Evolutionary conservation across 2,329 filamentous ascomycete genomes (phyloP).

Genomic region (Fusarium pseudograminearum): DNA sequence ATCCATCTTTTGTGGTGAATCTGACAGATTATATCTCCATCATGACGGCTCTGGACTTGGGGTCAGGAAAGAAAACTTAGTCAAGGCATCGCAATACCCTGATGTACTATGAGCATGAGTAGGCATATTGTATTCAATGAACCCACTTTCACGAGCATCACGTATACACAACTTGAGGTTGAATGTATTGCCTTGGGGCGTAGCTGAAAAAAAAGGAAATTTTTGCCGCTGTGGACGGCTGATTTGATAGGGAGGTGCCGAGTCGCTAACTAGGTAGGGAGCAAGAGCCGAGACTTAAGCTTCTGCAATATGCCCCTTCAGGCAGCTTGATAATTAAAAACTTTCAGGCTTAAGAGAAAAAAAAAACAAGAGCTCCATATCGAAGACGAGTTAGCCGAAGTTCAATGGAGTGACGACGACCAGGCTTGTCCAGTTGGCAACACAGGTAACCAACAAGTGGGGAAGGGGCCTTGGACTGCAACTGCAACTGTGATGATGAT

Average conservation of each 20-base stretch:
- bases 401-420: constrained; percentile 9
- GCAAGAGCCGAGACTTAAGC: constrained; percentile 1
- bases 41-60: background rate
- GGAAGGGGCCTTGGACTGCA: background rate
- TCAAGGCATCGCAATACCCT: background rate
- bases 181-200: background rate
- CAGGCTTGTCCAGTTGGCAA: background rate
- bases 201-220: background rate
- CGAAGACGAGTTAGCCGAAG: constrained; percentile 10
- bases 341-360: background rate
- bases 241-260: constrained; percentile 16
- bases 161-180: background rate
- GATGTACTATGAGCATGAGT: background rate
- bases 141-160: background rate
- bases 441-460: constrained; percentile 13
- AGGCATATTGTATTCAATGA: background rate
- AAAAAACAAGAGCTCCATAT: background rate
- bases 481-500: background rate
- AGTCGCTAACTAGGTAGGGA: background rate
- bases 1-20: background rate
- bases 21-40: background rate
- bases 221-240: background rate
- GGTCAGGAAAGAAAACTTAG: background rate
- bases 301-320: constrained; percentile 10
- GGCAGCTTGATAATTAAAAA: background rate